Percentiles rank a stretch among this genome's conserved stretches.
Evolutionary conservation across 2,329 filamentous ascomycete genomes (phyloP).

Genomic region (Pseudogymnoascus sp.): DNA sequence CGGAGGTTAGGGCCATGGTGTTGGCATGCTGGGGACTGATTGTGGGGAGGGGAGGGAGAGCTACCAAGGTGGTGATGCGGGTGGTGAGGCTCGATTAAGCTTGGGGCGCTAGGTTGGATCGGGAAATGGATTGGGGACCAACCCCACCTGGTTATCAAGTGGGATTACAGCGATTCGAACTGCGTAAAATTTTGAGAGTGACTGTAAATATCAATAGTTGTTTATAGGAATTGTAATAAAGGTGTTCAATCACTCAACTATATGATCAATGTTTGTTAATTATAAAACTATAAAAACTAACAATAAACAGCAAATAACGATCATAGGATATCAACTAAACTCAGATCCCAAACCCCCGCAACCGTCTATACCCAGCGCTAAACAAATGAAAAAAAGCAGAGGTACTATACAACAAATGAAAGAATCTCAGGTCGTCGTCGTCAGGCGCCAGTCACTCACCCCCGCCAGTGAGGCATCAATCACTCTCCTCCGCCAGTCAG

Average conservation of each 20-base stretch:
- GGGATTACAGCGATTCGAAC: background rate
- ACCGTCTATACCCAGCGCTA: background rate
- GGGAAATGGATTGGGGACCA: background rate
- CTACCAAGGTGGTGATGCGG: background rate
- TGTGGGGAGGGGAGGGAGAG: background rate
- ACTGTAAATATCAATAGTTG: background rate
- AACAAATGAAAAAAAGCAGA: background rate
- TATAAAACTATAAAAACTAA: background rate
- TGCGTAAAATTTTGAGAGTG: background rate
- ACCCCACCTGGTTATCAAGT: background rate
- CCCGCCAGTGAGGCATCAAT: background rate
- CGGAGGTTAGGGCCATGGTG: slow-evolving; percentile 17
- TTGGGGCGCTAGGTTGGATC: background rate
- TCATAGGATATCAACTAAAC: background rate
- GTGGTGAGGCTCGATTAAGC: background rate
- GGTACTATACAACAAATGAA: background rate
- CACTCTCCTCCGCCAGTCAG: background rate
- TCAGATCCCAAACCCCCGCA: background rate
- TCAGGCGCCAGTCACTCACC: background rate
- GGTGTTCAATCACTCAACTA: background rate
- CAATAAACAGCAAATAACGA: background rate
- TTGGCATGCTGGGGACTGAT: background rate
- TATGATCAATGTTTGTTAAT: too few relatives aligned
- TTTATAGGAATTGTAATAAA: background rate
- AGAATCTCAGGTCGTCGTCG: background rate